Base-by-base conservation (phyloP, 352 stramenopile genomes). In the Pythium guiyangense region DNA sequence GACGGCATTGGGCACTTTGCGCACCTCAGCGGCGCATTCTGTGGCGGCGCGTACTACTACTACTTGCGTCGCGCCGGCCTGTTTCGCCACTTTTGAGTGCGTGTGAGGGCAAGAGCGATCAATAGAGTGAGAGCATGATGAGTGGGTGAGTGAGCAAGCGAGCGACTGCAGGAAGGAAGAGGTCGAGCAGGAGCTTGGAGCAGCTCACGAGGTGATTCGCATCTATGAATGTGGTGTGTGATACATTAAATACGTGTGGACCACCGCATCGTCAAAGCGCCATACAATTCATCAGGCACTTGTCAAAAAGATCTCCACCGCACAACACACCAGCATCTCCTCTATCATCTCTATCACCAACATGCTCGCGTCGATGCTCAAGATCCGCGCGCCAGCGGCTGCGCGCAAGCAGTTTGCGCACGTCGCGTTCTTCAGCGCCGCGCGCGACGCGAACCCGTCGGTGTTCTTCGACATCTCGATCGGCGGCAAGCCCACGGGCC, bases 391-490 rank as follows among this genome's bases (percentile, higher is more conserved):
- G 39, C 57, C 64, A 6, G 54, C 40, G 8, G 34, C 60, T 37
- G 52, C 55, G 31, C 48, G 58, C 48, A 63, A 62, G 49, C 62
- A 55, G 43, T 27, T 62, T 44, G 46, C 57, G 45, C 52, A 57
- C 2, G 20, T 61, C 50, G 66, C 68, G 51, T 62, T 73, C 48
- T 92, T 92, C 67, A 92, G 79, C 76, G 68, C 75, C 17, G 64
- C 65, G 31, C 69, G 70, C 48, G 63, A 69, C 31, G 70, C 74
- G 49, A 94, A 97, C 75, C 91, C 91, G 45, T 94, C 80, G 42
- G 91, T 98, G 31, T 99, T 96, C 84, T 98, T 99, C 69, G 96
- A 99, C 77, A 88, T 99, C 29, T 86, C 94, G 49, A 97, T 99
- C 67, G 93, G 87, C 60, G 96, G 90, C 40, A 63, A 97, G 70